Base-by-base conservation (phyloP, 2,329 filamentous ascomycete genomes). In the Zymoseptoria pseudotritici region DNA sequence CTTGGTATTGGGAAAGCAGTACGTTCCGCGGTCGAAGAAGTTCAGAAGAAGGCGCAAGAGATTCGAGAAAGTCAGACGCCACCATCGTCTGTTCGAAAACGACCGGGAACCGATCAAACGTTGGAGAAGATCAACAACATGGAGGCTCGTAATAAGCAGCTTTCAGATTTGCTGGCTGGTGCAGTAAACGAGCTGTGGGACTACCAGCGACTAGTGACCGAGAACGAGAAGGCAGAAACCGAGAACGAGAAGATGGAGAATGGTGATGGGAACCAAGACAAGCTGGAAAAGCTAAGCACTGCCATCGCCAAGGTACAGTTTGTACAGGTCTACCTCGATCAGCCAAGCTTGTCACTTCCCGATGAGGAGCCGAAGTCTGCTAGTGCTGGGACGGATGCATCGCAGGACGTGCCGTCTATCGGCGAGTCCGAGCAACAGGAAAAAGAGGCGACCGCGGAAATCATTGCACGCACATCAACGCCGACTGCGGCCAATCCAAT, bases 1-100 rank as follows among this genome's bases (percentile, higher is more conserved):
- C 84, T 91, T 63, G 89, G 89, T 6, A 87, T 94, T 58, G 91
- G 91, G 70, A 87, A 89, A 72, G 89, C 87, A 0, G 85, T 94
- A 6, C 83, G 90, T n/a, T 89, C 90, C 66, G 89, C 90, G 19
- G 83, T 94, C 70, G 87, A 86, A 8, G 90, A 95, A 73, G 87
- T 93, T 55, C 83, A 84, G 61, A 88, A 88, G 68, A 91, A 91
- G 65, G 84, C 92, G 65, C 83, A 88, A 68, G 82, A 82, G 29
- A 79, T 88, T 31, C 86, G 89, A 63, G 82, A 69, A 4, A 61
- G 68, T 20, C 72, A 70, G 36, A 70, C 71, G 5, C 71, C 71
- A 3, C 66, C 69, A 2, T 63, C 69, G 17, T 64, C 61, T 22
- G 72, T 72, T 4, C 69, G 73, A 4, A 70, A 71, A 31, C 64